Conservation (phyloP, 208 protist species). For the Acanthamoeba castellanii region DNA sequence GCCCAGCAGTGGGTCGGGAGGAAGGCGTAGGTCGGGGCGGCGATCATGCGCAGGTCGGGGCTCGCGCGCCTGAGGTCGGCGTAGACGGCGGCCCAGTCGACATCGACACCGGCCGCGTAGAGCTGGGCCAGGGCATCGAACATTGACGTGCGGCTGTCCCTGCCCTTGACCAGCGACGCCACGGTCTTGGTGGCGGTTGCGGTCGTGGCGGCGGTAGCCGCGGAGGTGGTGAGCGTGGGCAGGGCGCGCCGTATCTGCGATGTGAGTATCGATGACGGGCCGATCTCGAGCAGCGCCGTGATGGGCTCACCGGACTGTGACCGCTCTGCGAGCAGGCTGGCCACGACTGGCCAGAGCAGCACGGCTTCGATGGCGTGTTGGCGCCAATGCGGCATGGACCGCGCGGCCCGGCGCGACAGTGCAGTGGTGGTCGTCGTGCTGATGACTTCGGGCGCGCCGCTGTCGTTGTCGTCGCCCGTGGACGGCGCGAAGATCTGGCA, state of each 20-base stretch:
- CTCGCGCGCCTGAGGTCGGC: not conserved
- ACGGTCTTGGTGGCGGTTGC: not conserved
- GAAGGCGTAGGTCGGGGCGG: constrained; percentile 41
- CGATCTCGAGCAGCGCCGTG: constrained; percentile 40
- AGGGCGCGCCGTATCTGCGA: constrained; percentile 22
- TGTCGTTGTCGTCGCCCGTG: not conserved
- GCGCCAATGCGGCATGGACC: constrained; percentile 33
- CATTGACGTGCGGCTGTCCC: constrained; percentile 41
- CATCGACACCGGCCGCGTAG: constrained; percentile 11
- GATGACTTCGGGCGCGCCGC: not conserved
- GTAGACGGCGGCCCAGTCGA: constrained; percentile 44
- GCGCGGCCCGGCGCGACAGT: not conserved
- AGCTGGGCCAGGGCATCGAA: constrained; percentile 52
- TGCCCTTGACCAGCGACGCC: constrained; percentile 40
- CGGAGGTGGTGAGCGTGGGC: not conserved
- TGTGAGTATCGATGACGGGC: constrained; percentile 34
- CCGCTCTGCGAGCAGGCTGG: not conserved
- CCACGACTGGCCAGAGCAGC: constrained; percentile 51
- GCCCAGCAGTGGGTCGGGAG: constrained; percentile 19
- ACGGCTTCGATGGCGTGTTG: constrained; percentile 47
- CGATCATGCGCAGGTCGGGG: not conserved
- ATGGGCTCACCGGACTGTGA: not conserved
- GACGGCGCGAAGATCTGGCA: not conserved
- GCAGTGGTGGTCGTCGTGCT: constrained; percentile 1
- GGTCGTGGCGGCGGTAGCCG: not conserved